phyloP scores from a whole-genome alignment of 2,329 filamentous ascomycete species.

The Thielaviopsis punctulata region DNA sequence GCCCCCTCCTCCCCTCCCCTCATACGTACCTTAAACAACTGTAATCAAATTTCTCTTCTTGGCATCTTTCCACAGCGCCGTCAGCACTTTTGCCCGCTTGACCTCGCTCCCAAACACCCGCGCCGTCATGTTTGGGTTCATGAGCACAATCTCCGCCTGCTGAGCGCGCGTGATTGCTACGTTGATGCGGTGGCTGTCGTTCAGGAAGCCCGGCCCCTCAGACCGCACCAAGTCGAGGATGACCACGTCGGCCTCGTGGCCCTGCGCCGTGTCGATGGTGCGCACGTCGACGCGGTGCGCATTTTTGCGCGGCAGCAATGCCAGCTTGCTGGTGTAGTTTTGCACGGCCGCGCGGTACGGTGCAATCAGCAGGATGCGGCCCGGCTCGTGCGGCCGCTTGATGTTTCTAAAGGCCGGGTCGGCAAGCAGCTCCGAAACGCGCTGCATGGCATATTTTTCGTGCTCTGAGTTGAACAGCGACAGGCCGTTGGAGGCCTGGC shows the following conservation, averaged over 20 bases:
- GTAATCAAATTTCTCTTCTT: not conserved
- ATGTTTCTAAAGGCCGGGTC: constrained; percentile 20
- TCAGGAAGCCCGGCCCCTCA: constrained; percentile 23
- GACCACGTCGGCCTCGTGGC: constrained; percentile 30
- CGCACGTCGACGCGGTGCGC: constrained; percentile 22
- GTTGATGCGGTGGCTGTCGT: constrained; percentile 27
- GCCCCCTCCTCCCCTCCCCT: not conserved
- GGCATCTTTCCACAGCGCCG: constrained; percentile 3
- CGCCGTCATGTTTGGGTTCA: constrained; percentile 23
- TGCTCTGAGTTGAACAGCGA: constrained; percentile 27
- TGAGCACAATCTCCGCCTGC: constrained; percentile 28
- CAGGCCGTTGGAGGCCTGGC: constrained; percentile 16
- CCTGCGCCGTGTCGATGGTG: constrained; percentile 29
- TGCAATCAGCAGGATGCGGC: constrained; percentile 26
- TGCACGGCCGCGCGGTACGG: constrained; percentile 25
- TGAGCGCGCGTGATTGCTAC: constrained; percentile 28
- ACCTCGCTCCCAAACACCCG: not conserved
- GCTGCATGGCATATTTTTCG: constrained; percentile 21
- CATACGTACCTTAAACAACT: not conserved
- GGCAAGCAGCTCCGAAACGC: constrained; percentile 18
- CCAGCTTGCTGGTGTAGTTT: constrained; percentile 20
- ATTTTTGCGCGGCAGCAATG: constrained; percentile 16
- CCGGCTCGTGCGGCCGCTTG: constrained; percentile 15
- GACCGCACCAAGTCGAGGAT: constrained; percentile 30
- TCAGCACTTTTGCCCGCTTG: not conserved